Percentiles rank a stretch among this genome's conserved stretches.
Conservation (phyloP, 192 early-diverging fungal genomes). For the Gaertneriomyces sp. region DNA sequence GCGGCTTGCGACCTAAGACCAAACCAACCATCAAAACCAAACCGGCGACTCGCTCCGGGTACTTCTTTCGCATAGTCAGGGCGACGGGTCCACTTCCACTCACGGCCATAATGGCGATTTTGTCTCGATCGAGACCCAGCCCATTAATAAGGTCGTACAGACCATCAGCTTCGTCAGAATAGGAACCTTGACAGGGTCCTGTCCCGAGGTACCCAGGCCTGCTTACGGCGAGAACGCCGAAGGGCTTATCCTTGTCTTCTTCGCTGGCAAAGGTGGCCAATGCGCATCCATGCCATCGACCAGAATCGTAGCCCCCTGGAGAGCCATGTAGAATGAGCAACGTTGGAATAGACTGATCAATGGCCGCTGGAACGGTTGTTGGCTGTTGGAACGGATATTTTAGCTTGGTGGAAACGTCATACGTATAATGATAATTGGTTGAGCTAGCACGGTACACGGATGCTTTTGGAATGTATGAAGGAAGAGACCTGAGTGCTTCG, state of each 20-base stretch:
- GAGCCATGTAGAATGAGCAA: constrained; percentile 10
- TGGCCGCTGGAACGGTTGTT: too few relatives aligned
- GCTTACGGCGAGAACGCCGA: not conserved
- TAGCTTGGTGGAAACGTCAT: too few relatives aligned
- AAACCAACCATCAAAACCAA: not conserved
- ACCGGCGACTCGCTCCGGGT: not conserved
- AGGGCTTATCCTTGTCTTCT: not conserved
- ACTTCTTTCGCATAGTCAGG: constrained; percentile 1
- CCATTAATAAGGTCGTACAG: not conserved
- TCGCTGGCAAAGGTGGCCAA: not conserved
- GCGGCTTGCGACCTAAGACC: not conserved
- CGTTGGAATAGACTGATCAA: not conserved
- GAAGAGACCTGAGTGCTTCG: too few relatives aligned
- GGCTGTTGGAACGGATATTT: too few relatives aligned
- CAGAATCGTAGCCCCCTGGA: constrained; percentile 2
- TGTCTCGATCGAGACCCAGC: not conserved
- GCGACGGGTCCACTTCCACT: not conserved
- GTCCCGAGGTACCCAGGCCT: constrained; percentile 5
- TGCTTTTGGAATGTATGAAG: too few relatives aligned
- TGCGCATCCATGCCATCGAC: constrained; percentile 1
- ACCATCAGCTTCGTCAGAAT: not conserved
- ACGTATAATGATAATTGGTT: too few relatives aligned
- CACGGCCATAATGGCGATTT: not conserved
- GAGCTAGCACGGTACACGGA: too few relatives aligned
- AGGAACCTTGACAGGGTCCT: not conserved